Conservation (phyloP, 371 early-diverging fungal genomes). For the Saksenaea oblongispora region DNA sequence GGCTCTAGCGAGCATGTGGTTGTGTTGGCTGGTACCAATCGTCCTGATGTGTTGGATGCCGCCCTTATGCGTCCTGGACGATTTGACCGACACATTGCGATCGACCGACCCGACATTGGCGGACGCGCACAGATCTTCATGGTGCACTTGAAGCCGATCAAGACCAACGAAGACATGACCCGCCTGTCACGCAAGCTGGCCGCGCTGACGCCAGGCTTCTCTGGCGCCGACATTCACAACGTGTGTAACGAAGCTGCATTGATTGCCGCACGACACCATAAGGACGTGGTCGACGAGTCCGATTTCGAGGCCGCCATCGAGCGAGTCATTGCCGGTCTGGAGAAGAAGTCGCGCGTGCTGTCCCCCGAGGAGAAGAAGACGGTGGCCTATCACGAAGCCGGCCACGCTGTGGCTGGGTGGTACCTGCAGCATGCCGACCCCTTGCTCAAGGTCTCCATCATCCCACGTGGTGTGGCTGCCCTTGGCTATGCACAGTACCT, state of each 20-base stretch:
- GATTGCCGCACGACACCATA: slow-evolving; percentile 89
- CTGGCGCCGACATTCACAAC: slow-evolving; percentile 97
- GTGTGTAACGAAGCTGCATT: slow-evolving; percentile 99
- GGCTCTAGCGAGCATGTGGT: slow-evolving; percentile 90
- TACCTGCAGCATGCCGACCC: slow-evolving; percentile 95
- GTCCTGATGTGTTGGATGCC: slow-evolving; percentile 91
- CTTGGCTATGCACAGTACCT: slow-evolving; percentile 98
- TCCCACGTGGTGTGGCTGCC: slow-evolving; percentile 95
- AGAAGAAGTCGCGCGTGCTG: slow-evolving; percentile 94
- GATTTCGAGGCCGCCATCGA: slow-evolving; percentile 99
- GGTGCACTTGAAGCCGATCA: slow-evolving; percentile 90
- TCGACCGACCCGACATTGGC: slow-evolving; percentile 96
- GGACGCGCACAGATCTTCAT: slow-evolving; percentile 95
- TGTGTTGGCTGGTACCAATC: slow-evolving; percentile 94
- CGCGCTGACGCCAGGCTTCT: slow-evolving; percentile 96
- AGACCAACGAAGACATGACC: slow-evolving; percentile 21
- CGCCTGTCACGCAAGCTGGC: slow-evolving; percentile 47
- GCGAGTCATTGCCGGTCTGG: slow-evolving; percentile 97
- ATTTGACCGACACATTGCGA: slow-evolving; percentile 97
- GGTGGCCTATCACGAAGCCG: slow-evolving; percentile 99
- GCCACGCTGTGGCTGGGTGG: slow-evolving; percentile 99
- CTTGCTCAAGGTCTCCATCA: slow-evolving; percentile 96
- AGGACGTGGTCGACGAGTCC: slow-evolving; percentile 74
- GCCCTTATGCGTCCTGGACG: slow-evolving; percentile 97
- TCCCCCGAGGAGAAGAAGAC: slow-evolving; percentile 98